Conservation (phyloP, 768 basidiomycete species). For the Rhodotorula paludigena region DNA sequence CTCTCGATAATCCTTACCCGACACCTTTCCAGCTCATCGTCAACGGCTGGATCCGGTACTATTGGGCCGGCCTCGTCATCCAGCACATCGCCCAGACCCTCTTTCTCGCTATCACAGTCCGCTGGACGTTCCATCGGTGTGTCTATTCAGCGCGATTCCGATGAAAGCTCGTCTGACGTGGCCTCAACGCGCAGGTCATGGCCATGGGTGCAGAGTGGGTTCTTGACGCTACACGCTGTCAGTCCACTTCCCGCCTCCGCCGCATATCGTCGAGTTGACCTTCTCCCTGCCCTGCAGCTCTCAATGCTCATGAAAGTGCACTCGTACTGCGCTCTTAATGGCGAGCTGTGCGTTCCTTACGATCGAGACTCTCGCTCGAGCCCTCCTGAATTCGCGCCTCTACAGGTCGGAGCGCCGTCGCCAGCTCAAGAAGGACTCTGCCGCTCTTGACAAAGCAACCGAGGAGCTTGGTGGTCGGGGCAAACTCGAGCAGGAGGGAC, state of each 20-base stretch:
- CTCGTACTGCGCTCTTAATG: constrained; percentile 84
- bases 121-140: constrained; percentile 84
- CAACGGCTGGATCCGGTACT: constrained; percentile 74
- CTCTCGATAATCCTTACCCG: background rate
- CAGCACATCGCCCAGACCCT: constrained; percentile 76
- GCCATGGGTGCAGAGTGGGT: constrained; percentile 95
- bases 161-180: background rate
- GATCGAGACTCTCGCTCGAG: constrained; percentile 38
- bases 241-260: background rate
- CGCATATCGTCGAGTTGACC: background rate
- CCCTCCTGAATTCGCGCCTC: constrained; percentile 46
- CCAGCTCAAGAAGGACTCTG: constrained; percentile 46
- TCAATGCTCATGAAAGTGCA: constrained; percentile 66
- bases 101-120: constrained; percentile 67
- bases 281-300: constrained; percentile 44
- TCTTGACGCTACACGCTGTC: constrained; percentile 70
- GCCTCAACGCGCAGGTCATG: constrained; percentile 59
- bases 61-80: constrained; percentile 66
- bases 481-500: constrained; percentile 39
- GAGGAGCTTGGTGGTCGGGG: constrained; percentile 64
- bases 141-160: too few species aligned
- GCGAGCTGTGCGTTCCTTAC: constrained; percentile 59
- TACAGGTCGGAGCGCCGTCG: constrained; percentile 38
- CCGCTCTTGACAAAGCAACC: constrained; percentile 53
- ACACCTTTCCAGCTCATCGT: constrained; percentile 49